Base-by-base conservation (phyloP, 345 rosid species). In the Gossypium stocksii region DNA sequence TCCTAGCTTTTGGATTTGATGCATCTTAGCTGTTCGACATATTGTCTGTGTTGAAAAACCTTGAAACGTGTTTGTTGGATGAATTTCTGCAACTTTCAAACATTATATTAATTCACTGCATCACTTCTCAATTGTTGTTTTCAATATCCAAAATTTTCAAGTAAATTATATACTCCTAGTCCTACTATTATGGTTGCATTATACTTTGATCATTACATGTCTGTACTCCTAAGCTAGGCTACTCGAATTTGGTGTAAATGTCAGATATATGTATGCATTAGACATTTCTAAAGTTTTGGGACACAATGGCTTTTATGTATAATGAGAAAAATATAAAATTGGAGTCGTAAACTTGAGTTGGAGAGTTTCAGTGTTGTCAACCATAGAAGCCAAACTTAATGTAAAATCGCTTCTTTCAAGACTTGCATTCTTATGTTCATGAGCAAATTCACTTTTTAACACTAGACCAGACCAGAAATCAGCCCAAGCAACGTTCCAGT, bases 1-100 rank as follows among this genome's bases (percentile, higher is more conserved):
- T 52, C 5, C 3, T 52, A 9, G 23, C 19, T 9, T 15, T 27
- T 41, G 11, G 45, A 14, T 22, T 22, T 22, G 6, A 2, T 23
- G 76, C 61, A 5, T 49, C 3, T 7, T n/a, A 19, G 34, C 11
- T 63, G 76, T 62, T 73, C 49, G 70, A 73, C 20, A 7, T 34
- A 49, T 11, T 62, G 76, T 46, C 59, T 62, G 46, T n/a, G 9
- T 34, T 69, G 46, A 46, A 46, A 46, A 22, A 27, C 20, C 44
- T 60, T 27, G 49, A 19, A 16, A 19, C 19, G 51, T 41, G 4
- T 43, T 19, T 19, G n/a, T 43, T 65, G 16, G 49, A 64, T 43
- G 51, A 34, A 64, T 64, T 64, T 43, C 52, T 53, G 20, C 22
- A 53, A 53, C 9, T 53, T 53, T 53, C 57, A 17, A 53, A 53